A percentile compares a stretch with the other conserved stretches of the same genome.
Conservation (phyloP, 176 grass and related monocot genomes). For the Cocos nucifera region DNA sequence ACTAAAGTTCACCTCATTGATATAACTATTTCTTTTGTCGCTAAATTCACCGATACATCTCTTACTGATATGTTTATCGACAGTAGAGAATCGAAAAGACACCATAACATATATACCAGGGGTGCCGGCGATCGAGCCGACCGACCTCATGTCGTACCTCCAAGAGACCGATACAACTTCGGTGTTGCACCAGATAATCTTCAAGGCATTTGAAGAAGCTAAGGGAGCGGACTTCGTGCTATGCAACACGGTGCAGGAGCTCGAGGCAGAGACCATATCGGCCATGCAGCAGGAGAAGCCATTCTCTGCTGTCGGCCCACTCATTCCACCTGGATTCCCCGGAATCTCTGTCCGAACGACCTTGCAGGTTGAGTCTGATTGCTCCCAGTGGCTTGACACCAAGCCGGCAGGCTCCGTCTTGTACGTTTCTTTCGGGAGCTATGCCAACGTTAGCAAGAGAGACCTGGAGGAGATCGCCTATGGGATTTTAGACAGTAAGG, state of each 20-base stretch:
- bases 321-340: conserved; percentile 43
- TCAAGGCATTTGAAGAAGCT: conserved; percentile 53
- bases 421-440: conserved; percentile 78
- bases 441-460: conserved; percentile 27
- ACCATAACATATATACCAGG: conserved; percentile 65
- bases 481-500: conserved; percentile 44
- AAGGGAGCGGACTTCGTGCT: conserved; percentile 45
- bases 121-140: conserved; percentile 42
- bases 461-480: conserved; percentile 48
- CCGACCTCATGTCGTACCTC: conserved; percentile 53
- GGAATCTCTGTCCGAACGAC: conserved; percentile 42
- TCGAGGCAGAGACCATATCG: conserved; percentile 48
- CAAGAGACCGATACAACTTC: conserved; percentile 41
- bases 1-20: neutral
- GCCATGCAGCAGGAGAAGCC: conserved; percentile 36
- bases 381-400: conserved; percentile 45
- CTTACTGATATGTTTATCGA: neutral
- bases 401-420: conserved; percentile 38
- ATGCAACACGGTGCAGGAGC: conserved; percentile 68
- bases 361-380: conserved; percentile 54
- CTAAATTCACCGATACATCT: too few species aligned
- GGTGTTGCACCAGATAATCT: conserved; percentile 55
- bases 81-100: conserved; percentile 52
- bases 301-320: conserved; percentile 61
- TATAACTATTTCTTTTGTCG: too few species aligned